Evolutionary conservation across 768 basidiomycete species (phyloP), one percentile per base, ranked within the genome.

Genomic region (Galerina sulciceps): DNA sequence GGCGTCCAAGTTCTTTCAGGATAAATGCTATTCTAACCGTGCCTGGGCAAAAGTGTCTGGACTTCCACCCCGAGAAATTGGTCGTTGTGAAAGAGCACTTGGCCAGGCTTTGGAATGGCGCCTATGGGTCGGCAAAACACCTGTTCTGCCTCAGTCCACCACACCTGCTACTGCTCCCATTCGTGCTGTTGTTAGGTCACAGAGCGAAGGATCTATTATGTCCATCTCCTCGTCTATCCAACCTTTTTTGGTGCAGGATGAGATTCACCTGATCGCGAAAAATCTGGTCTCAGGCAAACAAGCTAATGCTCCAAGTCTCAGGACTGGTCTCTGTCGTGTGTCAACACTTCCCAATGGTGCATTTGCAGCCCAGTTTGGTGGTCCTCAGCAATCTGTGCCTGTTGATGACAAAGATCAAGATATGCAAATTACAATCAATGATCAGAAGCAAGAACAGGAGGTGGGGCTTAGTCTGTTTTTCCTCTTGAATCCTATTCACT

Each of bases 11-110:
- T 96, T 96, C 69, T 86, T 91, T 60, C 94, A 96, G 76, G 95
- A 98, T 67, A 88, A 92, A 50, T 93, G 91, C 42, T 97, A 96
- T 66, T 94, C 93, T 13, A 96, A 97, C 71, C 85, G 87, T 23
- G 94, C 95, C 15, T 97, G 96, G 96, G 91, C 92, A 1, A 94
- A 95, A 67, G 82, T 98, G 6, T 91, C 91, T n/a, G 94, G 94
- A 15, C 81, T 98, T 2, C 85, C 89, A 0, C 86, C 93, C 4
- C 77, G 86, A 41, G 95, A 98, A 77, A 91, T 98, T 51, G 88
- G 92, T 38, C 84, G 87, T 15, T 95, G 93, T 68, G 96, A 98
- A 73, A 86, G 91, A 20, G 91, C 91, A 0, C 84, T 98, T 41
- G 91, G 94, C 20, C 86, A 88, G 69, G 88, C 93, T 9, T 83